Evolutionary conservation across 768 basidiomycete genomes (phyloP).

Genomic region (Termitomyces eurrhizus): DNA sequence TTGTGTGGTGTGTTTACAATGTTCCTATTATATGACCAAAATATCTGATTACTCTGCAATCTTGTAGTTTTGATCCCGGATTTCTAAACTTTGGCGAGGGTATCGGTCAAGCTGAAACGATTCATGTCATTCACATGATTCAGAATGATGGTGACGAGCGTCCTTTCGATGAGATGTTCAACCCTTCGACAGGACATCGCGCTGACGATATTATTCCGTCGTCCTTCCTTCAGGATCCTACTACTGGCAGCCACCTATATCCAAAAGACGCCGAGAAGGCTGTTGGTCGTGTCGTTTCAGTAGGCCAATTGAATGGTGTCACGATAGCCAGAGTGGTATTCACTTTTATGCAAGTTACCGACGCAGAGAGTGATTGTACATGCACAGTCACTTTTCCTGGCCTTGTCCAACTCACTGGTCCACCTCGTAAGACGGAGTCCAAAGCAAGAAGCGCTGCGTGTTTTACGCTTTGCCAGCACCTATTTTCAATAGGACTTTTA

Average conservation of each 20-base stretch:
- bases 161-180: neutral
- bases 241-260: conserved; percentile 56
- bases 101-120: neutral
- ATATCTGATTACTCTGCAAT: neutral
- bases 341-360: conserved; percentile 31
- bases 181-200: neutral
- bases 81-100: neutral
- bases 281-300: conserved; percentile 49
- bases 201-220: conserved; percentile 35
- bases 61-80: conserved; percentile 2
- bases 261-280: conserved; percentile 53
- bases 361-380: conserved; percentile 25
- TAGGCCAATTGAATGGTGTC: conserved; percentile 10
- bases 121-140: conserved; percentile 7
- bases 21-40: neutral
- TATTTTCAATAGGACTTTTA: conserved; percentile 49
- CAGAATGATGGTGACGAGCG: neutral
- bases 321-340: conserved; percentile 29
- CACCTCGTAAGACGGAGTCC: conserved; percentile 38
- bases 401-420: conserved; percentile 39
- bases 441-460: conserved; percentile 60
- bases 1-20: conserved; percentile 51
- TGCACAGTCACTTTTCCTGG: conserved; percentile 50
- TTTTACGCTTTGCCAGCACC: conserved; percentile 47
- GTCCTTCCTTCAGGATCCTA: conserved; percentile 54